Base-by-base conservation (phyloP, 1,139 yeast species). In the Kodamaea anthophila region DNA sequence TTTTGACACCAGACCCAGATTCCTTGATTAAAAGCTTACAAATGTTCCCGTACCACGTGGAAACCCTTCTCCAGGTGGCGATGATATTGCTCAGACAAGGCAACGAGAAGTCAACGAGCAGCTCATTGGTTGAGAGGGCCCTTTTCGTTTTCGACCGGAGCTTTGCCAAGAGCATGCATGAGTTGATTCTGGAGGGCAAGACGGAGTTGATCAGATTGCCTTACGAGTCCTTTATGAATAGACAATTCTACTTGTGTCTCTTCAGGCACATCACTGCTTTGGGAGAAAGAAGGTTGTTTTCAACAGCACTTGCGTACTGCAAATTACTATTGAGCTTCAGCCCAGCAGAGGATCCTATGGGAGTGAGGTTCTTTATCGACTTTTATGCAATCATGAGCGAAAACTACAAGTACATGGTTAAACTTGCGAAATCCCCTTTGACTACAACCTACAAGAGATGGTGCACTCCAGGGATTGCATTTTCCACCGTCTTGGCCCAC, bases 261-360 rank as follows among this genome's bases (percentile, higher is more conserved):
- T 84, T 85, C 61, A 70, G 91, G 44, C 78, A 83, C 45, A 74
- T 86, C 32, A 66, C 71, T 13, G 75, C 74, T 3, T 58, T 87
- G 26, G 84, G 87, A 2, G 87, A 82, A 46, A 70, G 87, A 43
- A 84, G 94, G 6, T 81, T 91, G 2, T 77, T 73, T 48, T 69
- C 59, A 34, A 85, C 96, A 0, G 94, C 95, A 1, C 68, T 83
- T 32, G 70, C 76, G 24, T 86, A 78, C 59, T 74, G 83, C 43
- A 86, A 83, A 47, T 60, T 81, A 5, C 58, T 87, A 30, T 59
- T 81, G 40, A 72, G 86, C 1, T 57, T 86, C 26, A 70, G 76
- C 21, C 94, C 95, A 1, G 70, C 77, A 2, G 85, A 80, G 29
- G 96, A 86, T 59, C 95, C 95, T 0, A 58, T 80, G 35, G 94